phyloP scores from a whole-genome alignment of 805 yeast genomes.

The Metschnikowia borealis region DNA sequence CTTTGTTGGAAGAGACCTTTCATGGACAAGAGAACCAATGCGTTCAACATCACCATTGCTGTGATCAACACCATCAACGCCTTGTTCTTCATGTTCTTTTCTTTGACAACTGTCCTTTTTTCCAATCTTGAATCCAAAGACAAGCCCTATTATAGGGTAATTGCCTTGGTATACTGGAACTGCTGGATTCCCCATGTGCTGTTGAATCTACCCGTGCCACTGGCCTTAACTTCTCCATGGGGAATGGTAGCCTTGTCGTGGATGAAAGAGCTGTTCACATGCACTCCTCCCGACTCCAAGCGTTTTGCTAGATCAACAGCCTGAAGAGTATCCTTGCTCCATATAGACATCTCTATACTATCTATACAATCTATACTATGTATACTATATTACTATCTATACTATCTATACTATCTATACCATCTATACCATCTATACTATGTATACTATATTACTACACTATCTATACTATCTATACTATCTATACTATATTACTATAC shows the following conservation, averaged over 20 bases:
- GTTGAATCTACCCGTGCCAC: constrained; percentile 38
- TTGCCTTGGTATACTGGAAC: constrained; percentile 34
- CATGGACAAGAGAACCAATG: constrained; percentile 92
- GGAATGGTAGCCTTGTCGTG: constrained; percentile 37
- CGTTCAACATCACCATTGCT: constrained; percentile 84
- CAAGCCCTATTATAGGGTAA: constrained; percentile 22
- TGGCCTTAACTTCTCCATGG: constrained; percentile 43
- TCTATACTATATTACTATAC: no score
- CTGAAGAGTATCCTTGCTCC: constrained; percentile 34
- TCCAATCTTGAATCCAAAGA: background rate
- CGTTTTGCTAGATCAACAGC: constrained; percentile 31
- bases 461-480: no score
- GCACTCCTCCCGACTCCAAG: constrained; percentile 41
- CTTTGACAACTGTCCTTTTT: constrained; percentile 28
- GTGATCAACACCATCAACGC: constrained; percentile 79
- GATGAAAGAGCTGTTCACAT: constrained; percentile 31
- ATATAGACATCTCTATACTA: constrained; percentile 40
- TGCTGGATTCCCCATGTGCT: constrained; percentile 42
- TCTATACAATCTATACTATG: no score
- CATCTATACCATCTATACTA: no score
- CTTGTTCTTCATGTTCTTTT: constrained; percentile 82
- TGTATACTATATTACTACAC: no score
- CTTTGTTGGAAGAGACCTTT: constrained; percentile 78
- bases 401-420: no score
- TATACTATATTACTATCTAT: no score